Evolutionary conservation across 768 basidiomycete species (phyloP), one percentile per base, ranked within the genome.

Genomic region (Pleurotus djamor): DNA sequence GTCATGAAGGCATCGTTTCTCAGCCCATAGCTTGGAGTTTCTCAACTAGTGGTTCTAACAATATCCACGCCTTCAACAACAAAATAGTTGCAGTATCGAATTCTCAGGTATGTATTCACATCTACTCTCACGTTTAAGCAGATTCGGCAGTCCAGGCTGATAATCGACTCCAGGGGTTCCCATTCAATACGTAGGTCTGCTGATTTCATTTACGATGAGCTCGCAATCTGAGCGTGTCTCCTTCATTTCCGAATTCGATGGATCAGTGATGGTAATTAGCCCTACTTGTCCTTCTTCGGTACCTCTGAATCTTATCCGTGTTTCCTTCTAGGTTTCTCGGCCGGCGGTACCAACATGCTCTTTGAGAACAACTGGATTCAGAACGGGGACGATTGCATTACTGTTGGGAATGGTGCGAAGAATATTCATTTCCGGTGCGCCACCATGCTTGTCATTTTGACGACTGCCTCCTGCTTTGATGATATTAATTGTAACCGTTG

Each of bases 351-450:
- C 3, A 77, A 86, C 64, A 66, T 86, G 62, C 70, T 86, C 1
- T 84, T 87, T 61, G 85, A 86, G 64, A 73, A 82, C 65, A 86
- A 86, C 58, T 66, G 78, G 60, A 72, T 88, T 43, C 72, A 77
- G 51, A 87, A 86, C 57, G 85, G 84, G 3, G 85, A 87, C 58
- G 85, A 87, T 65, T 87, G 85, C 52, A 65, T 87, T 17, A 82
- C 85, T 3, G 82, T 86, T 45, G 79, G 80, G 0, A 84, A 70
- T 63, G 83, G 83, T 13, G 81, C 83, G 2, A 80, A 77, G 60
- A 81, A 84, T 59, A 82, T 86, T 45, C 73, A 75, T 58, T 85
- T 79, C 71, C 70, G 75, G 78, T 77, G 28, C 13, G 65, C 59
- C 54, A 17, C 13, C 33, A n/a, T 43, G 10, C 16, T 9, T 49